phyloP scores from a whole-genome alignment of 208 protist genomes.

The Trypanosoma vivax region DNA sequence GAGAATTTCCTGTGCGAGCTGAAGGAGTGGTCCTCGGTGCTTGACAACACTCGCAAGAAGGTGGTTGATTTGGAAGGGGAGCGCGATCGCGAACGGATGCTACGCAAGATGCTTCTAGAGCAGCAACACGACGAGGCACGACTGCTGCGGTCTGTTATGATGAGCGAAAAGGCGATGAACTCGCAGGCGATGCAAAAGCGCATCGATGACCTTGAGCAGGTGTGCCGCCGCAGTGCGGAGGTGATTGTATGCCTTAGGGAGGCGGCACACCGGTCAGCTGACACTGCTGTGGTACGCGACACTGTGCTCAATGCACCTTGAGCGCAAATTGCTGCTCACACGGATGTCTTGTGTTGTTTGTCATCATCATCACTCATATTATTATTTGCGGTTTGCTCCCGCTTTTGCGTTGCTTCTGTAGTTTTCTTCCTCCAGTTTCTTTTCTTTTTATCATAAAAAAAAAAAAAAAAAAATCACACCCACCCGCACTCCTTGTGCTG shows the following conservation, averaged over 20 bases:
- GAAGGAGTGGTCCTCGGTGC: conserved; percentile 17
- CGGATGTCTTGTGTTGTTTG: too few species aligned
- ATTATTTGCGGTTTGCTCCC: too few species aligned
- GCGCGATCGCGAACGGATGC: conserved; percentile 16
- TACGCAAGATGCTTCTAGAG: conserved; percentile 25
- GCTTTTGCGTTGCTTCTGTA: too few species aligned
- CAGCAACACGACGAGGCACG: conserved; percentile 25
- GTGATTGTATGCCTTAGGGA: conserved; percentile 68
- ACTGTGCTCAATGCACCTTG: not conserved
- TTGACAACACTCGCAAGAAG: conserved; percentile 20
- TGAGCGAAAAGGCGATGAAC: not conserved
- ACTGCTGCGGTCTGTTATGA: conserved; percentile 19
- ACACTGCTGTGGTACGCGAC: not conserved
- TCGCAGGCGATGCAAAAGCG: conserved; percentile 18
- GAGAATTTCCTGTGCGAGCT: conserved; percentile 19
- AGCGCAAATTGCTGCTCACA: not conserved
- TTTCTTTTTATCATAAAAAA: too few species aligned
- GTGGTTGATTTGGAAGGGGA: conserved; percentile 17
- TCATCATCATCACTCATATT: too few species aligned
- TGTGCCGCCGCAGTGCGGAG: conserved; percentile 36
- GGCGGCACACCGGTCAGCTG: conserved; percentile 23
- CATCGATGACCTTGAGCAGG: conserved; percentile 39
- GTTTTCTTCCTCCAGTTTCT: too few species aligned
- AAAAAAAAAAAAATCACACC: too few species aligned
- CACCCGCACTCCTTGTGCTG: too few species aligned